Evolutionary conservation across 2,329 filamentous ascomycete species (phyloP).

Genomic region (Sphaerulina musiva): DNA sequence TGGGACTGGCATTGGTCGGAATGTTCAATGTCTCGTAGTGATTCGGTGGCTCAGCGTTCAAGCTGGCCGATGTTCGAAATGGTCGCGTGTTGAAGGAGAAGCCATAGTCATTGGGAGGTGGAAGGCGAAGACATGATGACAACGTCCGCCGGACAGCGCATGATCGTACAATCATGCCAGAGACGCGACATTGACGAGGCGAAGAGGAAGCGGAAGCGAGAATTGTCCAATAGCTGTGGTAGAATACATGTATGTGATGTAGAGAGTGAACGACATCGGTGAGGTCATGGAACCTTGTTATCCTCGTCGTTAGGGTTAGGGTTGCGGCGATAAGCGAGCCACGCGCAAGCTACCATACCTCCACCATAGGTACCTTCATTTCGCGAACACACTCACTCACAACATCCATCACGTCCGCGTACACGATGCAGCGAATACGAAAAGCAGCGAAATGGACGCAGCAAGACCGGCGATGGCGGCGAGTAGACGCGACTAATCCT

Average conservation of each 20-base stretch:
- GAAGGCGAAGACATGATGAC: conserved; percentile 7
- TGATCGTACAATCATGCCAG: conserved; percentile 31
- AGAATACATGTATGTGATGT: not conserved
- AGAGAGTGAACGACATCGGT: too few relatives aligned
- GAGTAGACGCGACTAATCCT: conserved; percentile 6
- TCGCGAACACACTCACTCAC: not conserved
- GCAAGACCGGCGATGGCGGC: conserved; percentile 12
- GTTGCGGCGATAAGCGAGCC: too few relatives aligned
- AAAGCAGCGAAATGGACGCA: conserved; percentile 17
- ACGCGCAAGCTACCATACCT: too few relatives aligned
- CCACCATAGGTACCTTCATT: too few relatives aligned
- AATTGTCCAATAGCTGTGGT: not conserved
- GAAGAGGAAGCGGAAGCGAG: not conserved
- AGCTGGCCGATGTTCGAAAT: conserved; percentile 21
- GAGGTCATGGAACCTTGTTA: too few relatives aligned
- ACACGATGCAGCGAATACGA: conserved; percentile 11
- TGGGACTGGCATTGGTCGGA: conserved; percentile 58
- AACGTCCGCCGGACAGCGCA: conserved; percentile 26
- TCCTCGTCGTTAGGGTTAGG: too few relatives aligned
- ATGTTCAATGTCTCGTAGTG: conserved; percentile 81
- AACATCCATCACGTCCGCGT: not conserved
- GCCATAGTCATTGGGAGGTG: not conserved
- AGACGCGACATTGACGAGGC: conserved; percentile 18
- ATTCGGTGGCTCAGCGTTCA: conserved; percentile 40
- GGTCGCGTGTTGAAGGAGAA: conserved; percentile 9